Percentiles rank a stretch among this genome's conserved stretches.
Conservation (phyloP, 2,329 filamentous ascomycete genomes). For the Lecanicillium sp. region DNA sequence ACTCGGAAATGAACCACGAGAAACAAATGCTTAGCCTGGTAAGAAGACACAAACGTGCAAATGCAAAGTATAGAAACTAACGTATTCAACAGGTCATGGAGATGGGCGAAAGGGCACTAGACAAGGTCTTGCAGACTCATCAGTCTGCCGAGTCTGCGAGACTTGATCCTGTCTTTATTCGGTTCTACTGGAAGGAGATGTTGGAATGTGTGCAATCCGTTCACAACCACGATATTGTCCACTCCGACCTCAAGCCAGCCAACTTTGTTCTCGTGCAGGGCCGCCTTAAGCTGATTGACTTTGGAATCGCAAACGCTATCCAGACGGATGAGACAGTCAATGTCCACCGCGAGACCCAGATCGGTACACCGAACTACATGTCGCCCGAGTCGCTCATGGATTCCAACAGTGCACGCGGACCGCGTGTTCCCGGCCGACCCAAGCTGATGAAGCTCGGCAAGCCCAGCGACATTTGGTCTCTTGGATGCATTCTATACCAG, state of each 20-base stretch:
- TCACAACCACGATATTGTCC: constrained; percentile 85
- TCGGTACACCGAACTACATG: constrained; percentile 98
- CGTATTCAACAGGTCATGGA: constrained; percentile 70
- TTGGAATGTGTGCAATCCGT: constrained; percentile 88
- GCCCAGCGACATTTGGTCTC: constrained; percentile 89
- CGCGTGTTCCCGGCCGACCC: constrained; percentile 37
- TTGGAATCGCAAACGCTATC: constrained; percentile 96
- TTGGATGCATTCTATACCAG: constrained; percentile 95
- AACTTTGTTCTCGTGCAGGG: constrained; percentile 94
- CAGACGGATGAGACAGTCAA: constrained; percentile 94
- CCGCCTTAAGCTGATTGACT: constrained; percentile 91
- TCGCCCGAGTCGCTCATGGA: constrained; percentile 91
- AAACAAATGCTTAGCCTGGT: constrained; percentile 84
- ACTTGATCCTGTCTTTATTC: constrained; percentile 84
- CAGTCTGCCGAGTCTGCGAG: constrained; percentile 65
- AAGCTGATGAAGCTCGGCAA: constrained; percentile 96
- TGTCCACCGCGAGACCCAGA: constrained; percentile 89
- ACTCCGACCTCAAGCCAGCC: constrained; percentile 93
- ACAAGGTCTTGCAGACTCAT: constrained; percentile 71
- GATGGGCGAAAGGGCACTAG: constrained; percentile 89
- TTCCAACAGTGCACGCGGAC: constrained; percentile 59
- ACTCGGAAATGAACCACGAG: constrained; percentile 89
- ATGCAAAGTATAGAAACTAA: constrained; percentile 18
- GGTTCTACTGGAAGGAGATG: constrained; percentile 99
- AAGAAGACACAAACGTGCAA: constrained; percentile 30